A percentile compares a stretch with the other conserved stretches of the same genome.
Conservation (phyloP, 1,284 basidiomycete species). For the Wallemia mellicola region DNA sequence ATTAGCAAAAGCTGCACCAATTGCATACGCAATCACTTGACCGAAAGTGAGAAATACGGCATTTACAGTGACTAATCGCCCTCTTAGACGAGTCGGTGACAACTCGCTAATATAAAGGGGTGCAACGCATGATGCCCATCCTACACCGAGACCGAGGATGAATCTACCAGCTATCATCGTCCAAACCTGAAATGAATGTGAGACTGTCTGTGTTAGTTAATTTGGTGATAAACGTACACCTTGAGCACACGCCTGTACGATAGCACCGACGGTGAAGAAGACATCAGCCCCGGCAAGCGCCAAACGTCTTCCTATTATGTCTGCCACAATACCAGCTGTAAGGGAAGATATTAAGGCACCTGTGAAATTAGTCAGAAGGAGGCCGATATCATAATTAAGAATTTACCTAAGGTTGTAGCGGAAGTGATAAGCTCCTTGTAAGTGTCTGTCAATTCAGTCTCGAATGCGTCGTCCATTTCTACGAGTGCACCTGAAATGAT, state of each 20-base stretch:
- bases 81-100: constrained; percentile 39
- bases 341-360: constrained; percentile 41
- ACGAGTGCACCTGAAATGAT: constrained; percentile 47
- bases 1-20: constrained; percentile 38
- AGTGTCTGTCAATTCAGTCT: constrained; percentile 27
- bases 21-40: constrained; percentile 32
- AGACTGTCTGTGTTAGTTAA: background rate
- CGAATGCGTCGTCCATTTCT: constrained; percentile 33
- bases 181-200: constrained; percentile 26
- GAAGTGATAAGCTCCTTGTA: constrained; percentile 39
- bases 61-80: constrained; percentile 32
- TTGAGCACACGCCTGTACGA: constrained; percentile 17
- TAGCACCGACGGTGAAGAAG: constrained; percentile 43
- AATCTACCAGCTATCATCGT: constrained; percentile 47
- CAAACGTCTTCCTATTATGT: constrained; percentile 34
- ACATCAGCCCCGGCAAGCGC: constrained; percentile 39
- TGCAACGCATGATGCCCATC: constrained; percentile 36
- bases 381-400: background rate
- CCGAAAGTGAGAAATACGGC: constrained; percentile 23
- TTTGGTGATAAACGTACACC: background rate
- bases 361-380: background rate
- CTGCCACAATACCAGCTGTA: constrained; percentile 34
- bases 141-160: constrained; percentile 29
- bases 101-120: constrained; percentile 60
- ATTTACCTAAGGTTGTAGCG: constrained; percentile 31